A percentile compares a stretch with the other conserved stretches of the same genome.
These are phyloP conservation scores for Lachnellula suecica DNA, from an alignment of 2,329 filamentous ascomycete genomes.

Conservation along the genomic window DNA sequence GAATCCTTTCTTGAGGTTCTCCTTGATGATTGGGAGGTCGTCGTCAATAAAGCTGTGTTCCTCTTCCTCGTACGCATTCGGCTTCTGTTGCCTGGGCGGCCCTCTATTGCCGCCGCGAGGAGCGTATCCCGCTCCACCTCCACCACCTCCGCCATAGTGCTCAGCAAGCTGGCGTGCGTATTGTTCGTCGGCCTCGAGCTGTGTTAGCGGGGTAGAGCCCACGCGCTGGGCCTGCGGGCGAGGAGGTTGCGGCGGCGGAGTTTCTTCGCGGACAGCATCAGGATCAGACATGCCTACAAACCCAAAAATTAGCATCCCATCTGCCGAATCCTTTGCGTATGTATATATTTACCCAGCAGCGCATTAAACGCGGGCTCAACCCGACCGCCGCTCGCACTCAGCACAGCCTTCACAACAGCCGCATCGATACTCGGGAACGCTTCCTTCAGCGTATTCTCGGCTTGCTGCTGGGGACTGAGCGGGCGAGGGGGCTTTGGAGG, in stretches of 20 bases:
- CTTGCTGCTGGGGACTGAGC: constrained; percentile 77
- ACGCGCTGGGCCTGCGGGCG: constrained; percentile 58
- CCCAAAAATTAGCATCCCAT: constrained; percentile 7
- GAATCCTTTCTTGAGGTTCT: constrained; percentile 93
- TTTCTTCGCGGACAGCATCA: constrained; percentile 58
- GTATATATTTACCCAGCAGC: constrained; percentile 74
- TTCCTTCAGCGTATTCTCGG: constrained; percentile 84
- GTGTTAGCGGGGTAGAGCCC: constrained; percentile 63
- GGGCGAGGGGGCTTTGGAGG: constrained; percentile 83
- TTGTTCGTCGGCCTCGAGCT: constrained; percentile 86
- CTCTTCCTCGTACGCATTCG: constrained; percentile 57
- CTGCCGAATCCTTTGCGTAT: too few relatives aligned
- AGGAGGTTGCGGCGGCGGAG: constrained; percentile 78
- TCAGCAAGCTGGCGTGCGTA: constrained; percentile 92
- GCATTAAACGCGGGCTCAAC: constrained; percentile 96
- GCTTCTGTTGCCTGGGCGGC: constrained; percentile 46
- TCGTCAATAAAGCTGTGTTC: constrained; percentile 91
- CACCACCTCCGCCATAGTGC: constrained; percentile 69
- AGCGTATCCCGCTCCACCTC: constrained; percentile 57
- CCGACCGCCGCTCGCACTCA: constrained; percentile 80
- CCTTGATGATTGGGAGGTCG: constrained; percentile 87
- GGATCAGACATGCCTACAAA: constrained; percentile 74
- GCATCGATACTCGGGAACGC: constrained; percentile 86
- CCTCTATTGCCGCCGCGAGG: constrained; percentile 41
- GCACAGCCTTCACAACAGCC: constrained; percentile 80